phyloP scores from a whole-genome alignment of 2,329 filamentous ascomycete genomes.

The Phaeosphaeria sp. region DNA sequence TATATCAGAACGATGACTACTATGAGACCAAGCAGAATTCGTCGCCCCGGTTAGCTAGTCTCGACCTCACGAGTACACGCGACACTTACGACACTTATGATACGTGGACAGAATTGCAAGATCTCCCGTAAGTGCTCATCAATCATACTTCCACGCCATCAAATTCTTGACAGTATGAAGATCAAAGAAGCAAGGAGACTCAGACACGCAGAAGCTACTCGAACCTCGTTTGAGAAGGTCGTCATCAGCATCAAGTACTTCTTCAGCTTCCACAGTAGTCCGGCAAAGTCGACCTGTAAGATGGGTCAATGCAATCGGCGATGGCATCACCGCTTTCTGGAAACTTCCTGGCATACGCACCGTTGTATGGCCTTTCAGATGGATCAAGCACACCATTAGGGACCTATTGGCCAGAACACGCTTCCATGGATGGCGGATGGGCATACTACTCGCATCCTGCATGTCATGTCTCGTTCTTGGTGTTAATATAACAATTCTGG shows the following conservation, averaged over 20 bases:
- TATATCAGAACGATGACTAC: background rate
- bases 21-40: background rate
- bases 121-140: background rate
- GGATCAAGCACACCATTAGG: background rate
- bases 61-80: conserved; percentile 2
- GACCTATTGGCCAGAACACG: background rate
- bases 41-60: background rate
- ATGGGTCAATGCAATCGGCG: background rate
- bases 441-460: conserved; percentile 19
- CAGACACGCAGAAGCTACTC: background rate
- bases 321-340: background rate
- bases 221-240: conserved; percentile 1
- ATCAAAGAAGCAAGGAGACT: background rate
- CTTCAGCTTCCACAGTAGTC: conserved; percentile 2
- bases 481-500: conserved; percentile 16
- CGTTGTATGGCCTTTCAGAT: conserved; percentile 2
- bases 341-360: background rate
- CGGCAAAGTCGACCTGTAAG: background rate
- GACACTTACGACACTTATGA: background rate
- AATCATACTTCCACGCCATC: background rate
- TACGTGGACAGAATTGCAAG: conserved; percentile 1
- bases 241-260: conserved; percentile 1
- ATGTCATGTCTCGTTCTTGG: conserved; percentile 19
- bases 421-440: conserved; percentile 30
- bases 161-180: background rate